phyloP scores from a whole-genome alignment of 208 protist species.

The Leishmania guyanensis region DNA sequence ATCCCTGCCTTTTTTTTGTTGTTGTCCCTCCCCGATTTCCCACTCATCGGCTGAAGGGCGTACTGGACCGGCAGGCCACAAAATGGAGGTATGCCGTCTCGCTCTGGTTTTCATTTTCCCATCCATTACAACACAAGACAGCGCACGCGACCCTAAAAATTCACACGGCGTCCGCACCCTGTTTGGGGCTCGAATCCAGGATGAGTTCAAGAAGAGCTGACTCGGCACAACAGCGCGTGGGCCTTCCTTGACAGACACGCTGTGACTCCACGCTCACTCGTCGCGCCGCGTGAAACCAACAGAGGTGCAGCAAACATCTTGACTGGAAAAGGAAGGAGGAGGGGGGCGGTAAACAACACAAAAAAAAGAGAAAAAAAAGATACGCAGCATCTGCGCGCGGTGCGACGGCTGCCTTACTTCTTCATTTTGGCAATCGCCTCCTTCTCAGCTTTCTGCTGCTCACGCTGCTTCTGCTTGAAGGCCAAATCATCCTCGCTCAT shows the following conservation, averaged over 20 bases:
- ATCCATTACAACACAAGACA: neutral
- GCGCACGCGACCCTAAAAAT: neutral
- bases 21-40: neutral
- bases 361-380: neutral
- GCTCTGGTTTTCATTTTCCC: neutral
- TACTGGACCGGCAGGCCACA: neutral
- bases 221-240: neutral
- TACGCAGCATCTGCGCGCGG: neutral
- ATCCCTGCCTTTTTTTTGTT: neutral
- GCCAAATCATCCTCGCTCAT: constrained; percentile 74
- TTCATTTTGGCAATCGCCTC: constrained; percentile 88
- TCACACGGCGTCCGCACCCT: neutral
- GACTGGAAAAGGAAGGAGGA: neutral
- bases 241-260: neutral
- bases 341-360: neutral
- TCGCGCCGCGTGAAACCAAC: neutral
- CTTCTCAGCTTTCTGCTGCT: constrained; percentile 90
- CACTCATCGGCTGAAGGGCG: neutral
- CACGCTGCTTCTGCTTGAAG: constrained; percentile 78
- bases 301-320: too few relatives aligned
- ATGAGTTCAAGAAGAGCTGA: neutral
- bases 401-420: constrained; percentile 34
- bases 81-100: neutral
- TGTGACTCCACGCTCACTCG: neutral
- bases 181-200: neutral